phyloP scores from a whole-genome alignment of 2,329 filamentous ascomycete genomes.

The Calonectria hawksworthii region DNA sequence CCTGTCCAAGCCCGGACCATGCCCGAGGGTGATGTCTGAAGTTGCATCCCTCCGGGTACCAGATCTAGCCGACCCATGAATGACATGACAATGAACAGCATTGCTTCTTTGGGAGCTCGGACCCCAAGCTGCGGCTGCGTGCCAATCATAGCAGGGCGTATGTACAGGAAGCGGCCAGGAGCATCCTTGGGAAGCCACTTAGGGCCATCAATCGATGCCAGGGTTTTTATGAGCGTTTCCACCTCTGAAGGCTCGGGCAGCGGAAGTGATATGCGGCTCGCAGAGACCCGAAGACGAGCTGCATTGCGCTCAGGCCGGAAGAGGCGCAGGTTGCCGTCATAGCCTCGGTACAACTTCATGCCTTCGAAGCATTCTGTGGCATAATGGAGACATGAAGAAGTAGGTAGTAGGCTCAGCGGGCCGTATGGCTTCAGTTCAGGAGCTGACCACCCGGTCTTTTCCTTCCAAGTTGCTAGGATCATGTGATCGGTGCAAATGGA shows the following conservation, averaged over 20 bases:
- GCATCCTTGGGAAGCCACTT: constrained; percentile 83
- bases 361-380: constrained; percentile 94
- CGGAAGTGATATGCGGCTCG: constrained; percentile 79
- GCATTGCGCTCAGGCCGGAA: constrained; percentile 83
- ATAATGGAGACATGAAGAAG: constrained; percentile 86
- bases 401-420: constrained; percentile 77
- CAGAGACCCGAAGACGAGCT: constrained; percentile 72
- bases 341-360: constrained; percentile 83
- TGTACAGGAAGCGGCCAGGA: constrained; percentile 81
- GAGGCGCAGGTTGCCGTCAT: constrained; percentile 79
- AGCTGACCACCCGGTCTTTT: constrained; percentile 75
- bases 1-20: constrained; percentile 93
- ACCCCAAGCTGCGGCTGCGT: constrained; percentile 86
- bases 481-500: constrained; percentile 85
- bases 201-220: constrained; percentile 79
- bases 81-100: constrained; percentile 83
- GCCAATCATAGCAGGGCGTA: constrained; percentile 89
- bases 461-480: constrained; percentile 80
- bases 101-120: constrained; percentile 81
- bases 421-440: constrained; percentile 84
- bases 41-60: constrained; percentile 72
- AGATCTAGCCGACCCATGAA: constrained; percentile 72
- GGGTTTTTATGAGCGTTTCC: constrained; percentile 78
- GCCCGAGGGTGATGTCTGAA: constrained; percentile 84
- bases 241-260: constrained; percentile 79